A percentile compares a stretch with the other conserved stretches of the same genome.
phyloP scores from a whole-genome alignment of 148 eudicot genomes.

The Chenopodium formosanum region DNA sequence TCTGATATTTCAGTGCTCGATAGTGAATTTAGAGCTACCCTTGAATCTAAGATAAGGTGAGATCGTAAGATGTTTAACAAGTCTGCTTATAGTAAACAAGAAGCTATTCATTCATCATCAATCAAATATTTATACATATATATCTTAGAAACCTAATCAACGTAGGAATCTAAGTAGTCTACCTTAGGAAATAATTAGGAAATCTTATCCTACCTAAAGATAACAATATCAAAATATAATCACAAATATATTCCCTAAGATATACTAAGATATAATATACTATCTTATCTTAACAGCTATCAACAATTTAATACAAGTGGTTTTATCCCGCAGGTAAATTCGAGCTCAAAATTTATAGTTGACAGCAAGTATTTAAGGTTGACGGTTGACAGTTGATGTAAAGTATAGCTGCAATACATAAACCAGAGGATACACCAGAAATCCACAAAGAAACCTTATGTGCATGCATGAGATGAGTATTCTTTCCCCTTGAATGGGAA shows the following conservation, averaged over 20 bases:
- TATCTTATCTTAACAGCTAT: too few relatives aligned
- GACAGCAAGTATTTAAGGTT: slow-evolving; percentile 68
- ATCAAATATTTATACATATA: too few relatives aligned
- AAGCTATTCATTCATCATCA: too few relatives aligned
- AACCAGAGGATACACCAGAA: background rate
- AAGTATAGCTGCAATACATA: background rate
- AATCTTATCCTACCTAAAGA: too few relatives aligned
- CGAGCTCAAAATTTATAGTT: slow-evolving; percentile 57
- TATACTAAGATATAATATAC: too few relatives aligned
- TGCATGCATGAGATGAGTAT: background rate
- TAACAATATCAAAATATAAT: too few relatives aligned
- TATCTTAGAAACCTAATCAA: too few relatives aligned
- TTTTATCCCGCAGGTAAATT: slow-evolving; percentile 53
- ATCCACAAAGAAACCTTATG: background rate
- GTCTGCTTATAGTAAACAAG: too few relatives aligned
- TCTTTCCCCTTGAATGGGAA: background rate
- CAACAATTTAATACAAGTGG: slow-evolving; percentile 1
- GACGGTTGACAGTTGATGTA: slow-evolving; percentile 35
- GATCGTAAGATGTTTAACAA: background rate
- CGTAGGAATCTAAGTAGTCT: too few relatives aligned
- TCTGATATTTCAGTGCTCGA: slow-evolving; percentile 48
- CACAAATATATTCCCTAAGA: too few relatives aligned
- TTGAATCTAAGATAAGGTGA: slow-evolving; percentile 74
- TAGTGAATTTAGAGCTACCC: slow-evolving; percentile 31
- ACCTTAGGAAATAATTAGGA: too few relatives aligned